Evolutionary conservation across 495 filamentous ascomycete genomes (phyloP).

Genomic region (Xylaria grammica): DNA sequence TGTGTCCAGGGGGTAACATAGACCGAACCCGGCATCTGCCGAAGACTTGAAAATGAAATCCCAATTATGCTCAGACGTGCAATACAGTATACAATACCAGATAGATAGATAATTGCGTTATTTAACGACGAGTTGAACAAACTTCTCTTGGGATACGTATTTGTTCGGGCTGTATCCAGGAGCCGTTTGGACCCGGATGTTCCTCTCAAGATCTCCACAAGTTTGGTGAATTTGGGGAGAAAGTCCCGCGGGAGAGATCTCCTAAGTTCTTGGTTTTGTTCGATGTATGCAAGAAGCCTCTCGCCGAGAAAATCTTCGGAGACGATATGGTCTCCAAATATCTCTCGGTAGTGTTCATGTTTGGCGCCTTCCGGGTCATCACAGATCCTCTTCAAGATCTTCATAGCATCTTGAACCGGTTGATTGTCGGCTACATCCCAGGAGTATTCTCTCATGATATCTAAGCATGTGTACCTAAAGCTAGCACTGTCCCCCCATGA

Average conservation of each 20-base stretch:
- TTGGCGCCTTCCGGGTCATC: not conserved
- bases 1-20: not conserved
- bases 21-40: constrained; percentile 17
- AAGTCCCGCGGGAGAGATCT: not conserved
- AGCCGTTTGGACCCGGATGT: not conserved
- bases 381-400: not conserved
- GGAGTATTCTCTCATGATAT: constrained; percentile 17
- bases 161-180: constrained; percentile 2
- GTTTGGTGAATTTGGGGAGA: not conserved
- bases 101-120: constrained; percentile 3
- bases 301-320: not conserved
- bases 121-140: not conserved
- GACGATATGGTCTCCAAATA: not conserved
- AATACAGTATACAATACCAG: constrained; percentile 7
- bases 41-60: constrained; percentile 10
- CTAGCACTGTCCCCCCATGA: not conserved
- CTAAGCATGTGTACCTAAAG: constrained; percentile 6
- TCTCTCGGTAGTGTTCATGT: constrained; percentile 1
- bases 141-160: constrained; percentile 9
- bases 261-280: not conserved
- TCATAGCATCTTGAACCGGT: not conserved
- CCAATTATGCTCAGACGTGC: constrained; percentile 14
- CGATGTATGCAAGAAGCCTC: not conserved
- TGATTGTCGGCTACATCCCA: not conserved
- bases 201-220: not conserved